Conservation (phyloP, 805 yeast species). For the Cyberlindnera mycetangii region DNA sequence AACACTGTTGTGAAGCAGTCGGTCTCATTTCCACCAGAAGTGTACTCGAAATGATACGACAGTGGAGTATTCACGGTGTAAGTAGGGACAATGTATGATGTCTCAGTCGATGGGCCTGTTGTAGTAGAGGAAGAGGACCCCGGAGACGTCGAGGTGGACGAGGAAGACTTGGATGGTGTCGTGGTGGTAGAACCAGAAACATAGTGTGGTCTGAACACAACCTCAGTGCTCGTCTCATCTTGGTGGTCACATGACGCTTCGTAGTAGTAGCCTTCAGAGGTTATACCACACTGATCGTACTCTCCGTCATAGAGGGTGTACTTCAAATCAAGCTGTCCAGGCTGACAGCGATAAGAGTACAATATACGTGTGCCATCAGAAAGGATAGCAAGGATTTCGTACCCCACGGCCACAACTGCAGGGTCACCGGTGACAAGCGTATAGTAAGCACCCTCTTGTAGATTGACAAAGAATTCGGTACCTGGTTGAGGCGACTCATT, state of each 20-base stretch:
- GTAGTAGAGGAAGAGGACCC: slow-evolving; percentile 2
- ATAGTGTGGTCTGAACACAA: slow-evolving; percentile 7
- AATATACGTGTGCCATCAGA: no score
- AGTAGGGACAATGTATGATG: slow-evolving; percentile 1
- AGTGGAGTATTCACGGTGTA: slow-evolving; percentile 15
- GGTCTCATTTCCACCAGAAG: slow-evolving; percentile 6
- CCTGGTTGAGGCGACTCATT: not conserved
- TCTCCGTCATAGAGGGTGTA: no score
- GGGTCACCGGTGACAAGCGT: no score
- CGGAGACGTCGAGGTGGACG: no score
- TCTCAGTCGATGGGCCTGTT: slow-evolving; percentile 6
- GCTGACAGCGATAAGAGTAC: no score
- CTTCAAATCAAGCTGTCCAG: no score
- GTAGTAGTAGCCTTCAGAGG: not conserved
- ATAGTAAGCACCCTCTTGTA: slow-evolving; percentile 16
- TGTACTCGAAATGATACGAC: slow-evolving; percentile 3
- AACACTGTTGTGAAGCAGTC: no score
- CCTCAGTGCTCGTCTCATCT: not conserved
- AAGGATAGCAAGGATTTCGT: no score
- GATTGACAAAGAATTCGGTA: slow-evolving; percentile 15
- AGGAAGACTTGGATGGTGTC: not conserved
- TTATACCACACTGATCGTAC: no score
- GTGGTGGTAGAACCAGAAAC: not conserved
- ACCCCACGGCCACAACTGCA: no score
- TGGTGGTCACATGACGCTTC: slow-evolving; percentile 3